Evolutionary conservation across 1,284 basidiomycete species (phyloP).

Genomic region (Cystobasidiaceae sp.): DNA sequence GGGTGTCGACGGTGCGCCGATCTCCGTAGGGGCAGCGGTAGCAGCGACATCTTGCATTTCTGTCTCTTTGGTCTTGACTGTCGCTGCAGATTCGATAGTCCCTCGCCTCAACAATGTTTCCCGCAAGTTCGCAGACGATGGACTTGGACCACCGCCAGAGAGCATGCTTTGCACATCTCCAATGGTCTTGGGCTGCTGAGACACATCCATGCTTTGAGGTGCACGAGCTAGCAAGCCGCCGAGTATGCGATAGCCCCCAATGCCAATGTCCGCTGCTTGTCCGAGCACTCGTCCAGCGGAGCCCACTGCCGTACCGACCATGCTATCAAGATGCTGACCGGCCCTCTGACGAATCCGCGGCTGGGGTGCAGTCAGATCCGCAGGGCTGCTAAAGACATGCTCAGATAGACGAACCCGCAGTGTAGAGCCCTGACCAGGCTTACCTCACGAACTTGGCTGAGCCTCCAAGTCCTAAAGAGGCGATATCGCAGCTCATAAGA

Average conservation of each 20-base stretch:
- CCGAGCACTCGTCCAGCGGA: constrained; percentile 35
- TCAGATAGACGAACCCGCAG: not conserved
- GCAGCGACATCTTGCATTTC: constrained; percentile 20
- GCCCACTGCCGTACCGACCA: constrained; percentile 40
- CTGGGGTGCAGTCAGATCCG: constrained; percentile 6
- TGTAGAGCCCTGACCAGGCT: not conserved
- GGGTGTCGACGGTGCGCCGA: not conserved
- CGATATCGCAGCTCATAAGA: constrained; percentile 81
- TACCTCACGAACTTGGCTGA: constrained; percentile 58
- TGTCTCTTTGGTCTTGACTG: constrained; percentile 23
- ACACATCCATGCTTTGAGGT: constrained; percentile 4
- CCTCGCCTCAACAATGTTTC: constrained; percentile 20
- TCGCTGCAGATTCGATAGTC: not conserved
- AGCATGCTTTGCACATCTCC: constrained; percentile 41
- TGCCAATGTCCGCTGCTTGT: constrained; percentile 33
- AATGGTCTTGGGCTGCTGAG: constrained; percentile 34
- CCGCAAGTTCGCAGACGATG: not conserved
- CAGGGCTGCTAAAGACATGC: constrained; percentile 17
- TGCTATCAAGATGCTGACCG: constrained; percentile 35
- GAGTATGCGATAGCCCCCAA: constrained; percentile 36
- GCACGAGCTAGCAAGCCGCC: constrained; percentile 35
- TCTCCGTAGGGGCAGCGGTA: not conserved
- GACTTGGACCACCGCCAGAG: constrained; percentile 28
- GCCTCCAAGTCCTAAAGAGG: constrained; percentile 70
- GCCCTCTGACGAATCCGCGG: constrained; percentile 8